phyloP scores from a whole-genome alignment of 306 rosid genomes.

The Lithocarpus polystachyus region DNA sequence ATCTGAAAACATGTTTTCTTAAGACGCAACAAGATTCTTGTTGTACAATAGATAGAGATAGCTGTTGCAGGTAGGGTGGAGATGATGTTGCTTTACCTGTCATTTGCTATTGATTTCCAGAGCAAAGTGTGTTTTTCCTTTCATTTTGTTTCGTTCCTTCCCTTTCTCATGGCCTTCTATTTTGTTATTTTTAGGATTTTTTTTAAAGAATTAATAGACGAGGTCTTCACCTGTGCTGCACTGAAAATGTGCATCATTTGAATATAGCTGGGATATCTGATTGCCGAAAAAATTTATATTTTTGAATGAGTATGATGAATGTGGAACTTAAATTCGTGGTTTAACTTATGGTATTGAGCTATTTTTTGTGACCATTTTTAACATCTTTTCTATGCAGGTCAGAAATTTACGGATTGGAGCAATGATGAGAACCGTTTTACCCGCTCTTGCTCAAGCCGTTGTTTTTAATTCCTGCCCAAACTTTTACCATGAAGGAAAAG shows the following conservation, averaged over 20 bases:
- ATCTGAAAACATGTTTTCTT: neutral
- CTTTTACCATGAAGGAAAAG: conserved; percentile 40
- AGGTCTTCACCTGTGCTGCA: neutral
- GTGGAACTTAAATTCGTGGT: neutral
- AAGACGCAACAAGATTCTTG: neutral
- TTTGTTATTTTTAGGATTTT: neutral
- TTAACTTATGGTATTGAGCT: neutral
- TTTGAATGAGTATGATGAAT: neutral
- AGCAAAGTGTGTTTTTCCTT: neutral
- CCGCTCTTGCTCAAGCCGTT: conserved; percentile 86
- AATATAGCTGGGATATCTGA: neutral
- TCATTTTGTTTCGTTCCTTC: neutral
- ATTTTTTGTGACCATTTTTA: conserved; percentile 2
- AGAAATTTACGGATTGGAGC: conserved; percentile 89
- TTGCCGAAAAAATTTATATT: neutral
- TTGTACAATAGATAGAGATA: neutral
- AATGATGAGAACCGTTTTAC: conserved; percentile 85
- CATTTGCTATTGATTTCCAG: neutral
- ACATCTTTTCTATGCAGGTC: conserved; percentile 45
- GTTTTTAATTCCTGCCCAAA: conserved; percentile 51
- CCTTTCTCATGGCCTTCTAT: neutral
- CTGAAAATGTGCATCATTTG: neutral
- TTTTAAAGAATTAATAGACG: neutral
- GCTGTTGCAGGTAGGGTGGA: neutral
- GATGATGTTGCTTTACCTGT: neutral